Base-by-base conservation (phyloP, 1,139 yeast genomes). In the Yamadazyma sp. region DNA sequence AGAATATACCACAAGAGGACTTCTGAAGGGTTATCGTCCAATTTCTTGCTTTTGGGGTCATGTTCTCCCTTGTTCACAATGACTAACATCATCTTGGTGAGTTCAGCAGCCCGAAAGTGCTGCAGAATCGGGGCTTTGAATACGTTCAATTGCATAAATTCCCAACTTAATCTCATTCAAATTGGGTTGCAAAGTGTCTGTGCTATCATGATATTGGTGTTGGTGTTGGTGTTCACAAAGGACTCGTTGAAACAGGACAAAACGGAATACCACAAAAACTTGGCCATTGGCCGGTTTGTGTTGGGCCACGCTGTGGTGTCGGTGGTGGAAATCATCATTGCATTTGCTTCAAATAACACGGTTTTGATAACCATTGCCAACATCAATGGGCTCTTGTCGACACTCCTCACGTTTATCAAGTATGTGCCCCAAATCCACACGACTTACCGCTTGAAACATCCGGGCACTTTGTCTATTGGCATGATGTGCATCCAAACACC, bases 401-500 rank as follows among this genome's bases (percentile, higher is more conserved):
- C 88, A 1, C 40, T 69, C 1, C 63, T 86, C 41, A 83, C 95
- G 0, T 69, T 80, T 21, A 59, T 82, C 33, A 94, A 88, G 59
- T 88, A 86, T 52, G 67, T 87, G 33, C 96, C 96, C 0, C 96
- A 88, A 59, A 73, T 88, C 10, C 61, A 67, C 48, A 86, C 92
- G 23, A 87, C 96, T 0, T 82, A 71, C 53, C 56, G 51, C 2
- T 70, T 86, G 42, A 82, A 83, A 52, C 90, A 82, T 49, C 83
- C 94, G 0, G 96, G 96, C 2, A 82, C 90, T 0, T 68, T 88
- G 26, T 85, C 95, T 0, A 70, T 86, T 16, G 78, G 83, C 6
- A 86, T 86, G 88, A 85, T 88, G 92, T 66, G 82, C 38, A 75
- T 88, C 46, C 96, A 88, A 57, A 86, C 95, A 13, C 96, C 96